phyloP scores from a whole-genome alignment of 2,329 filamentous ascomycete species.

The Aspergillus arachidicola region DNA sequence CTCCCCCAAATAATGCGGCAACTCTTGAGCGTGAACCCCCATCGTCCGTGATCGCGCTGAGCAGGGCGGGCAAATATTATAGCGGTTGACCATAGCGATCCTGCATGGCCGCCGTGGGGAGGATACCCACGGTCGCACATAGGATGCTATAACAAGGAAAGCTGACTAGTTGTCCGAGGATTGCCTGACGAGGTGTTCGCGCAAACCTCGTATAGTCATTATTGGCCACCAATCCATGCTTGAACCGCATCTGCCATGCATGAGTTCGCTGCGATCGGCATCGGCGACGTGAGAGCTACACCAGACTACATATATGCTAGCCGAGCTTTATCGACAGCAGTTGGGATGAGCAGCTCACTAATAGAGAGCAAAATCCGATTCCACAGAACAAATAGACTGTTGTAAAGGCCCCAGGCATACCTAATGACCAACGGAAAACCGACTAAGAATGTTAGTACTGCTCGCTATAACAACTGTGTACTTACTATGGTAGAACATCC shows the following conservation, averaged over 20 bases:
- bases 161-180: slow-evolving; percentile 28
- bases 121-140: slow-evolving; percentile 29
- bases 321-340: neutral
- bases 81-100: slow-evolving; percentile 28
- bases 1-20: slow-evolving; percentile 26
- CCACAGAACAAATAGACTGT: slow-evolving; percentile 27
- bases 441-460: slow-evolving; percentile 9
- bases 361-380: slow-evolving; percentile 33
- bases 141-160: slow-evolving; percentile 26
- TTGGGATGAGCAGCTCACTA: slow-evolving; percentile 26
- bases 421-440: slow-evolving; percentile 39
- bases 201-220: slow-evolving; percentile 36
- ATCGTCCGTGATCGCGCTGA: slow-evolving; percentile 27
- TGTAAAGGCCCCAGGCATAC: slow-evolving; percentile 36
- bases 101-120: slow-evolving; percentile 33
- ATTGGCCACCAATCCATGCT: slow-evolving; percentile 52
- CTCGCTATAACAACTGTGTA: neutral
- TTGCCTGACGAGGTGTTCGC: slow-evolving; percentile 22
- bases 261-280: too few relatives aligned
- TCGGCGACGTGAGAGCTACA: neutral
- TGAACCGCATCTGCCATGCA: slow-evolving; percentile 40
- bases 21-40: slow-evolving; percentile 25
- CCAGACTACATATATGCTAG: neutral
- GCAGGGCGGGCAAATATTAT: slow-evolving; percentile 29
- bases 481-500: slow-evolving; percentile 44